Evolutionary conservation across 257 asterid genomes (phyloP), one percentile per base, ranked within the genome.

Genomic region (Lavandula angustifolia): DNA sequence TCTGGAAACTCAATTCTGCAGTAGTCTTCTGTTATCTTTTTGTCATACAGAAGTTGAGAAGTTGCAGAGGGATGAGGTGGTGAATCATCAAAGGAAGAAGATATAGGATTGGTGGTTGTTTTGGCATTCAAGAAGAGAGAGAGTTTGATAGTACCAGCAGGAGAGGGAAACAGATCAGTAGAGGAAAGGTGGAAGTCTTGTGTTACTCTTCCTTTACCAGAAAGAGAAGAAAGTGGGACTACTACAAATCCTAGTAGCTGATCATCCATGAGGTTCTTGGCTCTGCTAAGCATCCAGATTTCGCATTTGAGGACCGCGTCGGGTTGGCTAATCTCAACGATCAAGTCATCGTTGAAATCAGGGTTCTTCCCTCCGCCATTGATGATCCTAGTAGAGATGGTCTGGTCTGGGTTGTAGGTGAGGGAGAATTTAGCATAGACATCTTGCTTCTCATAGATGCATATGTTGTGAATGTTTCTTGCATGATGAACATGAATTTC

Each of bases 221-320:
- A 50, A 27, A 89, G 56, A 1, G 82, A 75, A 48, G 91, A 78
- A 49, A 89, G 55, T 2, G 91, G 92, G 72, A 89, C 81, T 0
- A 83, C 55, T 27, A 73, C 79, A 34, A 86, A 86, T 4, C 88
- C 91, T 1, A 86, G 80, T 56, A 86, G 91, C 75, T 86, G 94
- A 75, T 86, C 91, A 43, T 86, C 94, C 94, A 86, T 71, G 67
- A 67, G 71, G 17, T 68, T 73, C 75, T 81, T 83, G 46, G 84
- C 90, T 50, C 90, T 64, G 73, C 94, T 86, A 1, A 86, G 76
- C 94, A 86, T 86, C 88, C 88, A 86, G 37, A 86, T 81, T n/a
- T 86, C 94, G 29, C 94, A 86, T 70, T 86, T 86, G 37, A 86
- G 72, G 16, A 84, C 82, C 3, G 85, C 82, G 3, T 86, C 85